Percentiles rank a stretch among this genome's conserved stretches.
Conservation (phyloP, 2,329 filamentous ascomycete species). For the Phialemoniopsis sp. region DNA sequence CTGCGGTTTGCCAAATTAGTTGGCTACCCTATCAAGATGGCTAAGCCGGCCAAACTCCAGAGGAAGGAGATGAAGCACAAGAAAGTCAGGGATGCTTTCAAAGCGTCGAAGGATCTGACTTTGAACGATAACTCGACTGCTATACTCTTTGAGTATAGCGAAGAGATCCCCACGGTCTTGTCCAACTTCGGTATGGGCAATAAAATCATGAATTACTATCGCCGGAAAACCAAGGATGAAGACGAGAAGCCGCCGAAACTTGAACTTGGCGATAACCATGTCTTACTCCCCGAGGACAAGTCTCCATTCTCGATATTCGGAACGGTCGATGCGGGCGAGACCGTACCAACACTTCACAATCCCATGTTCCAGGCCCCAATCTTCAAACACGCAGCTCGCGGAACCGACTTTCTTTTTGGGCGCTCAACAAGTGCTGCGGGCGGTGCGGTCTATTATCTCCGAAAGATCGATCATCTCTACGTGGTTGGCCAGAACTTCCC, state of each 20-base stretch:
- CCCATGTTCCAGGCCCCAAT: constrained; percentile 93
- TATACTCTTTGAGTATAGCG: constrained; percentile 90
- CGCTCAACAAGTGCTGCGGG: constrained; percentile 74
- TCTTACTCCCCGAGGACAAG: constrained; percentile 88
- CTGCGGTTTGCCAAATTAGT: constrained; percentile 67
- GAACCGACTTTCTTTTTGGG: constrained; percentile 82
- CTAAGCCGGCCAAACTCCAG: constrained; percentile 57
- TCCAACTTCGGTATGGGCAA: constrained; percentile 98
- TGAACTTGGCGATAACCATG: constrained; percentile 83
- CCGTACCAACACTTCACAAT: constrained; percentile 87
- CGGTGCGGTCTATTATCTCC: constrained; percentile 78
- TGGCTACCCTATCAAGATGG: constrained; percentile 67
- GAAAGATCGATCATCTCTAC: constrained; percentile 86
- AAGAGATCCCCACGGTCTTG: constrained; percentile 85
- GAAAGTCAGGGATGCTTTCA: constrained; percentile 73
- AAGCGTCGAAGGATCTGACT: constrained; percentile 75
- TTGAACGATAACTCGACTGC: constrained; percentile 85
- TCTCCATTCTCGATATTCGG: constrained; percentile 96
- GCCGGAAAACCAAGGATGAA: constrained; percentile 68
- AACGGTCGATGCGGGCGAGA: constrained; percentile 85
- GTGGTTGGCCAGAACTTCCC: constrained; percentile 93
- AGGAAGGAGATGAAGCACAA: constrained; percentile 80
- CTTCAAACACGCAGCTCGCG: constrained; percentile 76
- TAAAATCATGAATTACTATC: constrained; percentile 94
- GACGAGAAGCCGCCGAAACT: constrained; percentile 72